phyloP scores from a whole-genome alignment of 805 yeast species.

The Lachancea mirantina region DNA sequence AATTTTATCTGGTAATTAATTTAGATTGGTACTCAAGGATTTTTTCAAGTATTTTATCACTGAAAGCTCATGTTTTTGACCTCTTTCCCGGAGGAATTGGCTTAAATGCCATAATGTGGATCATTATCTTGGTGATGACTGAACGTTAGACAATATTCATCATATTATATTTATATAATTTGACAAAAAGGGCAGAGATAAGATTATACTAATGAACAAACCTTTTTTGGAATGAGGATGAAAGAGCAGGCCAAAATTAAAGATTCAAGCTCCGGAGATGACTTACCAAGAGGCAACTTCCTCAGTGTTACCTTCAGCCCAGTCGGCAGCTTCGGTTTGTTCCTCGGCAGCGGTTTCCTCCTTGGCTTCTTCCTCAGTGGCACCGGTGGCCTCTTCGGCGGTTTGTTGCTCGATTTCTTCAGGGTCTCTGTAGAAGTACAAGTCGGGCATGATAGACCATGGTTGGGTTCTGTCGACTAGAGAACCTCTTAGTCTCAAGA shows the following conservation, averaged over 20 bases:
- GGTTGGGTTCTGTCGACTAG: slow-evolving; percentile 91
- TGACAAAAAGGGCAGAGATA: slow-evolving; percentile 10
- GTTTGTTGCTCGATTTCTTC: slow-evolving; percentile 87
- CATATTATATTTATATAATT: slow-evolving; percentile 8
- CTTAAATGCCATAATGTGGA: too few species aligned
- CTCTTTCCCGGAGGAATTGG: too few species aligned
- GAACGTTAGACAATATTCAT: slow-evolving; percentile 6
- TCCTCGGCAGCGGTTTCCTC: slow-evolving; percentile 67
- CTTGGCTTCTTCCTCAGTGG: slow-evolving; percentile 55
- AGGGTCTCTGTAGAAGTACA: slow-evolving; percentile 99
- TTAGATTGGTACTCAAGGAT: too few species aligned
- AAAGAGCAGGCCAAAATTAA: slow-evolving; percentile 5
- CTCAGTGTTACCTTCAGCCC: slow-evolving; percentile 44
- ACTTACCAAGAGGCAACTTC: slow-evolving; percentile 14
- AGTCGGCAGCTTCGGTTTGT: slow-evolving; percentile 54
- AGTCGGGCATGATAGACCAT: slow-evolving; percentile 99
- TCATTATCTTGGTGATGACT: neutral
- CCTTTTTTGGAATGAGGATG: slow-evolving; percentile 7
- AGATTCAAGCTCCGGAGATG: slow-evolving; percentile 1
- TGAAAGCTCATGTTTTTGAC: too few species aligned
- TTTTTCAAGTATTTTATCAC: too few species aligned
- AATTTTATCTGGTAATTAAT: too few species aligned
- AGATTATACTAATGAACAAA: slow-evolving; percentile 11
- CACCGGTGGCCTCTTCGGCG: slow-evolving; percentile 63
- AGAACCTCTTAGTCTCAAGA: slow-evolving; percentile 96